Conservation (phyloP, 495 filamentous ascomycete genomes). For the Podospora anserina region DNA sequence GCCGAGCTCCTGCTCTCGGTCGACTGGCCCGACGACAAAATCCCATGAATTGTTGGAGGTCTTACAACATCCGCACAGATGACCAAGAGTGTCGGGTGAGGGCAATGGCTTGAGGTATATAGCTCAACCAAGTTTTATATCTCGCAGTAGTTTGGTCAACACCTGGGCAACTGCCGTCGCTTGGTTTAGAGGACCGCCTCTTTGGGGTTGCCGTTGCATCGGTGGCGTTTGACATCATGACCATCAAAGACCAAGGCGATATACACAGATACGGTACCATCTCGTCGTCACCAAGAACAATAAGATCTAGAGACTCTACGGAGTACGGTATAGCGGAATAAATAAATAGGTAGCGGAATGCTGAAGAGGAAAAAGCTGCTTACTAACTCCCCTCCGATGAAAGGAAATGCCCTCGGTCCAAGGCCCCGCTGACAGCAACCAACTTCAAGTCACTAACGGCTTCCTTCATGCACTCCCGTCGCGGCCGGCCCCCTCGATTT, state of each 20-base stretch:
- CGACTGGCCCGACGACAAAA: neutral
- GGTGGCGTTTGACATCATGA: constrained; percentile 2
- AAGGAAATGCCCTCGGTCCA: neutral
- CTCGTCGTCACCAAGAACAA: too few relatives aligned
- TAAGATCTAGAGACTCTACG: too few relatives aligned
- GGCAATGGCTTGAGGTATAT: neutral
- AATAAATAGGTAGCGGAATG: neutral
- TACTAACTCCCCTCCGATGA: neutral
- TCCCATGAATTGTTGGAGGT: neutral
- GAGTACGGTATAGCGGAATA: too few relatives aligned
- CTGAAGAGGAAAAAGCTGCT: neutral
- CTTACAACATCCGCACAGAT: neutral
- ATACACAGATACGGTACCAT: too few relatives aligned
- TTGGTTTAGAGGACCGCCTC: neutral
- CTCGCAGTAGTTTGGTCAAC: neutral
- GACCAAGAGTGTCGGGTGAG: neutral
- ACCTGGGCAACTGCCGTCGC: neutral
- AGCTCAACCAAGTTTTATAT: neutral
- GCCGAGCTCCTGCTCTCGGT: neutral
- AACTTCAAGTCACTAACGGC: neutral
- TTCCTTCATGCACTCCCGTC: neutral
- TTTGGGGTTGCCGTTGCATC: neutral
- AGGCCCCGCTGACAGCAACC: neutral
- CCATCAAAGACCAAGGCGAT: neutral
- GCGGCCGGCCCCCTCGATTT: constrained; percentile 1